Percentiles rank a stretch among this genome's conserved stretches.
These are phyloP conservation scores for Globisporangium abappressorium DNA, from an alignment of 352 stramenopile genomes.

Conservation along the genomic window DNA sequence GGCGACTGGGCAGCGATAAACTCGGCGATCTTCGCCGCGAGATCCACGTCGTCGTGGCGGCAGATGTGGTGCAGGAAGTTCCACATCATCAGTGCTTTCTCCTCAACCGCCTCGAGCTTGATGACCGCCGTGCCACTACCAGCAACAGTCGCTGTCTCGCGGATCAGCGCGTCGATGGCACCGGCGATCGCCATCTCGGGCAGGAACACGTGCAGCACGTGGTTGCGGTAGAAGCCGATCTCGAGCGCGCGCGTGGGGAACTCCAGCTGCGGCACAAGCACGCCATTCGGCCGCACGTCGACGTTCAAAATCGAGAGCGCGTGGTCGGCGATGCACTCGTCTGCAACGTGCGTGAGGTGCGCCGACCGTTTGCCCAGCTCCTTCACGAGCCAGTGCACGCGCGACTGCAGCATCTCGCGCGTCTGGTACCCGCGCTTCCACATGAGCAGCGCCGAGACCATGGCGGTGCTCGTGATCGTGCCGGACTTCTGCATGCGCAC, in stretches of 20 bases:
- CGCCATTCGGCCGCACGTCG: slow-evolving; percentile 30
- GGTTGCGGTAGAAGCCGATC: slow-evolving; percentile 85
- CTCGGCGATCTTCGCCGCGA: slow-evolving; percentile 31
- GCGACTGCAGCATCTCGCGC: slow-evolving; percentile 49
- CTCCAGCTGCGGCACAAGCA: slow-evolving; percentile 49
- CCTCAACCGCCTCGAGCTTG: slow-evolving; percentile 29
- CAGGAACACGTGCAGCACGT: slow-evolving; percentile 78
- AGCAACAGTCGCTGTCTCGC: slow-evolving; percentile 13
- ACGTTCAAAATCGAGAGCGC: slow-evolving; percentile 65
- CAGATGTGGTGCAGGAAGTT: slow-evolving; percentile 67
- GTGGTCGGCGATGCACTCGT: slow-evolving; percentile 47
- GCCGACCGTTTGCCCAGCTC: slow-evolving; percentile 43
- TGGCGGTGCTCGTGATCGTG: slow-evolving; percentile 71
- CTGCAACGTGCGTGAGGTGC: slow-evolving; percentile 59
- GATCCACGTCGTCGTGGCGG: slow-evolving; percentile 47
- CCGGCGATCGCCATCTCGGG: slow-evolving; percentile 69
- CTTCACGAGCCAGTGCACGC: slow-evolving; percentile 55
- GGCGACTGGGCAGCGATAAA: slow-evolving; percentile 28
- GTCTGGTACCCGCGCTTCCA: slow-evolving; percentile 68
- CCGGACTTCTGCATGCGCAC: slow-evolving; percentile 72
- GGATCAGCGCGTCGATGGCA: slow-evolving; percentile 45
- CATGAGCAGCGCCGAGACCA: slow-evolving; percentile 76
- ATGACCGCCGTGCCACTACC: slow-evolving; percentile 15
- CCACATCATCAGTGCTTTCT: slow-evolving; percentile 52
- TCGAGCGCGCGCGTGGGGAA: slow-evolving; percentile 67